phyloP scores from a whole-genome alignment of 352 stramenopile species.

The Globisporangium splendens region DNA sequence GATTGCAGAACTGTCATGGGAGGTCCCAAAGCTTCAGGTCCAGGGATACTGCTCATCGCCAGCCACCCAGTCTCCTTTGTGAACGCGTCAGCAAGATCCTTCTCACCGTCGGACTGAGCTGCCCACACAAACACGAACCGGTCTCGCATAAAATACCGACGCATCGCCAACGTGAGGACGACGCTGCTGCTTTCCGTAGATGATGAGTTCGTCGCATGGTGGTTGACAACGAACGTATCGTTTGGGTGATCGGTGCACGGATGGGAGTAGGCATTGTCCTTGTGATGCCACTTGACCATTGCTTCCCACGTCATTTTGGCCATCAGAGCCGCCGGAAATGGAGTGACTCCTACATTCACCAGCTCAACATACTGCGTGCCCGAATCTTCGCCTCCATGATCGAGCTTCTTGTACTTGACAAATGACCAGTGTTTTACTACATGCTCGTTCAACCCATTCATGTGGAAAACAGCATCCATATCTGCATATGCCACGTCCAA shows the following conservation, averaged over 20 bases:
- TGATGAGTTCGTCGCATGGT: not conserved
- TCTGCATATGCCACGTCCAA: constrained; percentile 5
- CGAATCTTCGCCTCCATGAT: no score
- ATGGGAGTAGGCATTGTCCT: constrained; percentile 6
- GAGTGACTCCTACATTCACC: not conserved
- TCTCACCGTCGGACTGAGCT: not conserved
- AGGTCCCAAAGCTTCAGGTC: not conserved
- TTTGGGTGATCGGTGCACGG: not conserved
- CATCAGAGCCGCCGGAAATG: not conserved
- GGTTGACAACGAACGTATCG: constrained; percentile 13
- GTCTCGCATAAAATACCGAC: constrained; percentile 1
- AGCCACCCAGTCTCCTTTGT: constrained; percentile 1
- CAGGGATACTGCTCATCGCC: not conserved
- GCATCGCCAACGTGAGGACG: constrained; percentile 27
- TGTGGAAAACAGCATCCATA: constrained; percentile 6
- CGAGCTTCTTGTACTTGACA: not conserved
- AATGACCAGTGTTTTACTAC: constrained; percentile 1
- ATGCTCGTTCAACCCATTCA: constrained; percentile 1
- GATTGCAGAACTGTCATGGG: no score
- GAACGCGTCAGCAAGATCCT: not conserved
- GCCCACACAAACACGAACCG: constrained; percentile 5
- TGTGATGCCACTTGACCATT: not conserved
- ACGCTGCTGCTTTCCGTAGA: not conserved
- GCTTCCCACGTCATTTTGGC: not conserved
- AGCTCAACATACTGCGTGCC: constrained; percentile 5